phyloP scores from a whole-genome alignment of 441 rosid genomes.

The Gossypium schwendimanii region DNA sequence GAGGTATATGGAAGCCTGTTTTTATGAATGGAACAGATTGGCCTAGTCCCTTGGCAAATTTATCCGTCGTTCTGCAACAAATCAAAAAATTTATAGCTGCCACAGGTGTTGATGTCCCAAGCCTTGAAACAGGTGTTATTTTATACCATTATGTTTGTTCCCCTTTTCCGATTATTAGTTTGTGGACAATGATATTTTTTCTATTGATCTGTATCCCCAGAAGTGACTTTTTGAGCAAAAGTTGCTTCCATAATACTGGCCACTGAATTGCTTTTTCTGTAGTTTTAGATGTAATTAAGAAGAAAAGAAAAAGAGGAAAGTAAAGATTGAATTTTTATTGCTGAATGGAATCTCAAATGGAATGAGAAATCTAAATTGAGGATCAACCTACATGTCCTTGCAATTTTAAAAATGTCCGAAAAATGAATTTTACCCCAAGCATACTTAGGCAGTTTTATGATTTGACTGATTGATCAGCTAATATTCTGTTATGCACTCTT shows the following conservation, averaged over 20 bases:
- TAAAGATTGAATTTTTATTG: not conserved
- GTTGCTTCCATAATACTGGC: not conserved
- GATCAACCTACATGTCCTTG: not conserved
- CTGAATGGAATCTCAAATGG: not conserved
- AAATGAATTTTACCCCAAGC: not conserved
- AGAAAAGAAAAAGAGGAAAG: not conserved
- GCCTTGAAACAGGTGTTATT: slow-evolving; percentile 60
- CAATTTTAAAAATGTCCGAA: slow-evolving; percentile 2
- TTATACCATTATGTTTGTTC: not conserved
- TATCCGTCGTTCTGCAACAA: slow-evolving; percentile 75
- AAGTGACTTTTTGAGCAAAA: not conserved
- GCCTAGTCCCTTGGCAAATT: slow-evolving; percentile 97
- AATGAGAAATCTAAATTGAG: not conserved
- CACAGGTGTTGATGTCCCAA: slow-evolving; percentile 91
- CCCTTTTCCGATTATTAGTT: not conserved
- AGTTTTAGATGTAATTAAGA: not conserved
- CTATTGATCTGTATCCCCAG: not conserved
- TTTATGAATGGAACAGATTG: slow-evolving; percentile 98
- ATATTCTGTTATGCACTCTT: slow-evolving; percentile 5
- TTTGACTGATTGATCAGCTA: not conserved
- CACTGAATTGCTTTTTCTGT: not conserved
- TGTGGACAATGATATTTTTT: slow-evolving; percentile 6
- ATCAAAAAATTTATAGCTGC: slow-evolving; percentile 80
- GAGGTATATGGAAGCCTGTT: slow-evolving; percentile 96
- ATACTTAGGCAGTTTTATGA: not conserved